Conservation (phyloP, 306 rosid genomes). For the Glycyrrhiza uralensis region DNA sequence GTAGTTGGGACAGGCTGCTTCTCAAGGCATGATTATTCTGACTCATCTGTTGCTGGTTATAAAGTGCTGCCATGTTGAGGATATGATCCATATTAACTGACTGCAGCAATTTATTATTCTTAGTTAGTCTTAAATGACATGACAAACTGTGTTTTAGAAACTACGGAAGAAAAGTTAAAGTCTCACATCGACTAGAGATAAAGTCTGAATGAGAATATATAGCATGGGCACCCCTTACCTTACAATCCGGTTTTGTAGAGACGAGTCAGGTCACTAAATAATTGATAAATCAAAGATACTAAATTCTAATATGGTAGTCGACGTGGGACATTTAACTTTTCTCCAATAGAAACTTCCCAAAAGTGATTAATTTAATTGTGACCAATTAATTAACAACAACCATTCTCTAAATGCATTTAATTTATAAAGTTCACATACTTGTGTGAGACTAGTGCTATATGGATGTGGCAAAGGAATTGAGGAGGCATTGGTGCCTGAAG, state of each 20-base stretch:
- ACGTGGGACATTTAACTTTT: too few relatives aligned
- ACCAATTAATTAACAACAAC: background rate
- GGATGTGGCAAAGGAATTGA: too few relatives aligned
- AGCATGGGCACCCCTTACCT: too few relatives aligned
- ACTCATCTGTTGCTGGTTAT: slow-evolving; percentile 37
- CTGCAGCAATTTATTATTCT: slow-evolving; percentile 17
- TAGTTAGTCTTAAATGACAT: background rate
- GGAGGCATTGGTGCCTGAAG: slow-evolving; percentile 16
- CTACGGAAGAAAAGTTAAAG: too few relatives aligned
- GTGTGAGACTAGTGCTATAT: slow-evolving; percentile 32
- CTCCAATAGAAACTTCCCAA: too few relatives aligned
- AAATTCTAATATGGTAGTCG: too few relatives aligned
- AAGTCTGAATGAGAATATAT: too few relatives aligned
- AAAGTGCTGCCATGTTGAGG: slow-evolving; percentile 49
- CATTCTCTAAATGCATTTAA: background rate
- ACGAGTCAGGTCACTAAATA: too few relatives aligned
- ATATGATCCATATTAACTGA: slow-evolving; percentile 50
- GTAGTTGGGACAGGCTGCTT: slow-evolving; percentile 24
- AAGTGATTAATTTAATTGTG: background rate
- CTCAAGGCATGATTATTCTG: slow-evolving; percentile 22
- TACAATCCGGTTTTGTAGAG: too few relatives aligned
- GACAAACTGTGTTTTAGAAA: too few relatives aligned
- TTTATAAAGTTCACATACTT: slow-evolving; percentile 49
- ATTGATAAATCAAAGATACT: too few relatives aligned
- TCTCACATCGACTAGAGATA: too few relatives aligned